phyloP scores from a whole-genome alignment of 2,329 filamentous ascomycete genomes.

The Microcyclosporella mali region DNA sequence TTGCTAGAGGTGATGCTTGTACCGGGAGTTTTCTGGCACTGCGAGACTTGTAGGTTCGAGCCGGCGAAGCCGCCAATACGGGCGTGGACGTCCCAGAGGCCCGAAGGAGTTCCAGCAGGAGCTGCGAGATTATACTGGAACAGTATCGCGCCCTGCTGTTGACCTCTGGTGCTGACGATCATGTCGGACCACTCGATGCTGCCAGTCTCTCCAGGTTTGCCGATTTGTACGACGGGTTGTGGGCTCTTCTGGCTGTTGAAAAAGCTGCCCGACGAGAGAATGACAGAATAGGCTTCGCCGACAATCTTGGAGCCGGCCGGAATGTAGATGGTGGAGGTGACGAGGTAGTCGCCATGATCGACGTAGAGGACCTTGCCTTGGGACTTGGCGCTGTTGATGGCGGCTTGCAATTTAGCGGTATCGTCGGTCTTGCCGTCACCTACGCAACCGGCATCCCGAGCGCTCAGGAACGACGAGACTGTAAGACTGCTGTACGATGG shows the following conservation, averaged over 20 bases:
- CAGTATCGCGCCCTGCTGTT: conserved; percentile 61
- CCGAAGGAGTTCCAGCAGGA: conserved; percentile 35
- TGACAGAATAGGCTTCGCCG: conserved; percentile 54
- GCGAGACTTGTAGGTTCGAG: conserved; percentile 38
- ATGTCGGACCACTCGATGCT: conserved; percentile 66
- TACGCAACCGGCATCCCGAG: conserved; percentile 35
- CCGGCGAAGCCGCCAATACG: conserved; percentile 49
- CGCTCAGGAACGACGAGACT: conserved; percentile 39
- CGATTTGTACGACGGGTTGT: conserved; percentile 61
- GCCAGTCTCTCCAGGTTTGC: conserved; percentile 56
- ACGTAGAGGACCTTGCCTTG: conserved; percentile 60
- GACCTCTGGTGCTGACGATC: conserved; percentile 62
- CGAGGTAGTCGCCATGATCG: conserved; percentile 66
- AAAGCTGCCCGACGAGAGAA: conserved; percentile 50
- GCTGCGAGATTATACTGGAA: conserved; percentile 66
- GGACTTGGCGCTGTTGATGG: conserved; percentile 47
- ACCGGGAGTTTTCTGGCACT: conserved; percentile 36
- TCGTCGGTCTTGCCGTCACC: conserved; percentile 56
- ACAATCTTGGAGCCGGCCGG: conserved; percentile 54
- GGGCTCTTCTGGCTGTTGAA: conserved; percentile 56
- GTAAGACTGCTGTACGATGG: conserved; percentile 46
- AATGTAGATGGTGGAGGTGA: conserved; percentile 61
- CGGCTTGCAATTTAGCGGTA: conserved; percentile 52
- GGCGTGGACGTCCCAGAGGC: conserved; percentile 54
- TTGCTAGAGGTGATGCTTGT: conserved; percentile 16